Evolutionary conservation across 1,139 yeast species (phyloP).

Genomic region (Kodamaea plutei): DNA sequence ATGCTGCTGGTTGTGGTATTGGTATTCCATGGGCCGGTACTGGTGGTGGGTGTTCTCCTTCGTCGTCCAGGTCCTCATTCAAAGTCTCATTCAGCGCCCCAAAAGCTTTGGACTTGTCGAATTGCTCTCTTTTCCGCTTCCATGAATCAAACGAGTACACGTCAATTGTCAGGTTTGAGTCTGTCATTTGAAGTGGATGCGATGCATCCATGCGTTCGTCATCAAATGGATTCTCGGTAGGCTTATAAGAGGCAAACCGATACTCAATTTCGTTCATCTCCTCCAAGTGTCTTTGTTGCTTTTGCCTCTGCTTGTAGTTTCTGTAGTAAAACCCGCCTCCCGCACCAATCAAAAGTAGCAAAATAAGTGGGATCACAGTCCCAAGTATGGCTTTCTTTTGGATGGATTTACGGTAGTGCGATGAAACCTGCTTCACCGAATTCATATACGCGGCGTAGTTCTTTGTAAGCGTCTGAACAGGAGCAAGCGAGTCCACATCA

Average conservation of each 20-base stretch:
- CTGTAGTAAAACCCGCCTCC: slow-evolving; percentile 7
- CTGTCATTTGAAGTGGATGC: slow-evolving; percentile 23
- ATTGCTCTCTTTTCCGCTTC: slow-evolving; percentile 49
- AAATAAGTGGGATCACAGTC: slow-evolving; percentile 30
- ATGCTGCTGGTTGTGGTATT: slow-evolving; percentile 2
- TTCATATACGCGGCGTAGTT: slow-evolving; percentile 10
- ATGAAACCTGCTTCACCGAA: slow-evolving; percentile 7
- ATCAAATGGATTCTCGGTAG: slow-evolving; percentile 8
- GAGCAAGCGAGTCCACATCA: slow-evolving; percentile 20
- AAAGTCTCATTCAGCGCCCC: slow-evolving; percentile 29
- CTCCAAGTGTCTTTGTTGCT: slow-evolving; percentile 10
- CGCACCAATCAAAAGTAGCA: slow-evolving; percentile 11
- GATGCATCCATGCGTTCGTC: slow-evolving; percentile 1
- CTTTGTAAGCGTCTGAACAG: slow-evolving; percentile 18
- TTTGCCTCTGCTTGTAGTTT: slow-evolving; percentile 15
- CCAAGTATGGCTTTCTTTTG: slow-evolving; percentile 33
- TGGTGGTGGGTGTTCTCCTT: slow-evolving; percentile 5
- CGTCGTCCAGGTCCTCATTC: slow-evolving; percentile 8
- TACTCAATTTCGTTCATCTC: slow-evolving; percentile 31
- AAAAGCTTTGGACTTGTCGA: slow-evolving; percentile 24
- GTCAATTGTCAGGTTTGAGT: slow-evolving; percentile 37
- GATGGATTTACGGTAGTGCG: slow-evolving; percentile 8
- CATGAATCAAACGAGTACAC: slow-evolving; percentile 41
- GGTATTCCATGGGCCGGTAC: slow-evolving; percentile 3
- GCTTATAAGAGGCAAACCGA: slow-evolving; percentile 28